Evolutionary conservation across 331 rosid genomes (phyloP).

Genomic region (Cucumis variabilis): DNA sequence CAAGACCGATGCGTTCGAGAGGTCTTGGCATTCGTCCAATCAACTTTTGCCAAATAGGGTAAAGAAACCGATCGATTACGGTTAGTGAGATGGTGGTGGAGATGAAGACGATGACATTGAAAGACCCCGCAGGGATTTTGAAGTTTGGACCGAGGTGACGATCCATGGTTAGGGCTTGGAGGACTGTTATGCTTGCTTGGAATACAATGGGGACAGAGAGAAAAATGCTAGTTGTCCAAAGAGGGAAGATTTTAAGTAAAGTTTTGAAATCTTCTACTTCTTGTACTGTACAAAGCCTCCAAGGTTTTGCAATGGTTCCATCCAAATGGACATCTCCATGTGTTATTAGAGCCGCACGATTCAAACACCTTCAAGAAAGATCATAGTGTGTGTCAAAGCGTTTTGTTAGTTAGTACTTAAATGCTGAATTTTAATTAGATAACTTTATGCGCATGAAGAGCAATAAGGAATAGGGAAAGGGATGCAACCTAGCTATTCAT

Average conservation of each 20-base stretch:
- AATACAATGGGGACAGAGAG: slow-evolving; percentile 49
- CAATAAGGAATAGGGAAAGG: too few species aligned
- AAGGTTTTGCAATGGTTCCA: slow-evolving; percentile 52
- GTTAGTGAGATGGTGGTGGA: slow-evolving; percentile 49
- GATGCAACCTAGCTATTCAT: too few species aligned
- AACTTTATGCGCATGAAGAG: too few species aligned
- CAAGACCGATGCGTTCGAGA: slow-evolving; percentile 56
- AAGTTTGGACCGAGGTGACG: slow-evolving; percentile 59
- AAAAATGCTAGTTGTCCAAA: slow-evolving; percentile 55
- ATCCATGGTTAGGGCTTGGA: slow-evolving; percentile 69
- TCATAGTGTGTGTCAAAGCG: too few species aligned
- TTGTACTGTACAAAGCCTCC: slow-evolving; percentile 62
- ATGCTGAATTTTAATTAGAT: too few species aligned
- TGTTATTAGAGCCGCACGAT: slow-evolving; percentile 48
- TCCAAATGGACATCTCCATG: slow-evolving; percentile 52
- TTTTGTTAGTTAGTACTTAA: neutral
- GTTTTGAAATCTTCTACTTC: slow-evolving; percentile 69
- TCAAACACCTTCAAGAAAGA: slow-evolving; percentile 51
- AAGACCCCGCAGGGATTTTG: slow-evolving; percentile 57
- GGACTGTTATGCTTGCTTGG: slow-evolving; percentile 53
- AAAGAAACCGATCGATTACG: slow-evolving; percentile 47
- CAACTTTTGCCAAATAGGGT: slow-evolving; percentile 50
- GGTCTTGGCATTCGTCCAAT: slow-evolving; percentile 38
- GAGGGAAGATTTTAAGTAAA: slow-evolving; percentile 50
- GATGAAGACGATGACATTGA: slow-evolving; percentile 35